Percentiles rank a stretch among this genome's conserved stretches.
These are phyloP conservation scores for Diaporthe aspalathi DNA, from an alignment of 2,329 filamentous ascomycete genomes.

Conservation along the genomic window DNA sequence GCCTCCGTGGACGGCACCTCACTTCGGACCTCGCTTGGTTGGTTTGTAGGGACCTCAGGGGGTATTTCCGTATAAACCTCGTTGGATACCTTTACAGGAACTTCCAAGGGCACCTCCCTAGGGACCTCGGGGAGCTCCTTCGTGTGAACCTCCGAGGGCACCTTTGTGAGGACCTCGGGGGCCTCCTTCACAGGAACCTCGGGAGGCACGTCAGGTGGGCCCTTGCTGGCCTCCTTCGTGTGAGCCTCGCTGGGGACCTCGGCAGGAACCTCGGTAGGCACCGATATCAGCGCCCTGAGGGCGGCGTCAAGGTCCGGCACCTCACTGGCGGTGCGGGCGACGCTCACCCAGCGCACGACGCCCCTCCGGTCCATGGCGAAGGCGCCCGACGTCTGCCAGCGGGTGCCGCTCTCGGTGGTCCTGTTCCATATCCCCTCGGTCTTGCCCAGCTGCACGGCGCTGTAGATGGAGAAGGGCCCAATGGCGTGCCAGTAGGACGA, in stretches of 20 bases:
- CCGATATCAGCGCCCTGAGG: constrained; percentile 44
- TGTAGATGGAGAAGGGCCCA: constrained; percentile 67
- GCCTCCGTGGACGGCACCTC: not conserved
- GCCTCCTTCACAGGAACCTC: not conserved
- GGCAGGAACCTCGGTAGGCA: constrained; percentile 10
- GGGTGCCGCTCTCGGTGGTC: constrained; percentile 71
- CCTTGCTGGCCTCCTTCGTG: not conserved
- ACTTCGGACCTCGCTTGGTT: not conserved
- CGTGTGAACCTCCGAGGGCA: not conserved
- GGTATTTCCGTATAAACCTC: not conserved
- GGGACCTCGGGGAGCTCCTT: not conserved
- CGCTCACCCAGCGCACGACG: constrained; percentile 62
- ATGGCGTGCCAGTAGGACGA: constrained; percentile 72
- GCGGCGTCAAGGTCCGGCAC: constrained; percentile 64
- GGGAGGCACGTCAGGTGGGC: not conserved
- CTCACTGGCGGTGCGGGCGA: constrained; percentile 62
- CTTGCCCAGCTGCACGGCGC: constrained; percentile 67
- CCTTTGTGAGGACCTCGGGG: not conserved
- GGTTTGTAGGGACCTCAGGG: not conserved
- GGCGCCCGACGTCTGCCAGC: constrained; percentile 76
- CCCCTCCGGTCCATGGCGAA: constrained; percentile 70
- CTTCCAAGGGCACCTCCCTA: not conserved
- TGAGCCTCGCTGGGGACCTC: not conserved
- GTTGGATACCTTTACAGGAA: not conserved
- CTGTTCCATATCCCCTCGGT: constrained; percentile 75